Evolutionary conservation across 1,284 basidiomycete genomes (phyloP).

Genomic region (Melampsora americana): DNA sequence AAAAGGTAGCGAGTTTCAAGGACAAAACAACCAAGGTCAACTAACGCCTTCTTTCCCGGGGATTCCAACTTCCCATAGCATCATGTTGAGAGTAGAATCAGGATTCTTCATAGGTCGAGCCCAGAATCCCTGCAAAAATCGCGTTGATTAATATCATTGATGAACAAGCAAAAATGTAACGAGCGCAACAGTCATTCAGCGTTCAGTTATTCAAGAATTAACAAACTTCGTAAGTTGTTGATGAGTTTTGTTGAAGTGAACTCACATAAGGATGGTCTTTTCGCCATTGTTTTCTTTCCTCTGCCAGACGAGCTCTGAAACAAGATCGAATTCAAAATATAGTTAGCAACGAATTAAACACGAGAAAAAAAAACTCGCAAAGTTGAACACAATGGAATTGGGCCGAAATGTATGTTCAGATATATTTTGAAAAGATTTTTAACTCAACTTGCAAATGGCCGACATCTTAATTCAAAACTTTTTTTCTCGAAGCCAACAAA

Average conservation of each 20-base stretch:
- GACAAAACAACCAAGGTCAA: background rate
- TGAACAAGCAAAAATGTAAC: background rate
- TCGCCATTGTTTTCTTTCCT: conserved; percentile 98
- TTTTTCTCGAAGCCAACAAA: too few species aligned
- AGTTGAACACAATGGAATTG: too few species aligned
- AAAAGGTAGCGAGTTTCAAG: background rate
- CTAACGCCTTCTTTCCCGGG: conserved; percentile 56
- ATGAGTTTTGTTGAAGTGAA: conserved; percentile 48
- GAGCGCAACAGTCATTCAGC: conserved; percentile 8
- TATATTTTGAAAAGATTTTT: background rate
- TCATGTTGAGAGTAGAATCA: conserved; percentile 91
- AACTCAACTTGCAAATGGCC: conserved; percentile 32
- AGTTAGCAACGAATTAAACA: background rate
- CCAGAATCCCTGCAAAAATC: conserved; percentile 77
- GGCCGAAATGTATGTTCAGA: too few species aligned
- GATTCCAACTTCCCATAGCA: conserved; percentile 91
- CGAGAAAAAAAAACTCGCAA: background rate
- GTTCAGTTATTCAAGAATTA: background rate
- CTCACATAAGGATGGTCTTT: conserved; percentile 98
- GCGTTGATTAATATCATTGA: background rate
- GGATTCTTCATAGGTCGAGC: conserved; percentile 82
- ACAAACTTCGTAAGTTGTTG: background rate
- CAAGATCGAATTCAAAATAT: background rate
- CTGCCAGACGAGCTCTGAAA: conserved; percentile 63
- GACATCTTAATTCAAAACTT: conserved; percentile 3